Evolutionary conservation across 192 early-diverging fungal genomes (phyloP), one percentile per base, ranked within the genome.

Genomic region (Coemansia pectinata): DNA sequence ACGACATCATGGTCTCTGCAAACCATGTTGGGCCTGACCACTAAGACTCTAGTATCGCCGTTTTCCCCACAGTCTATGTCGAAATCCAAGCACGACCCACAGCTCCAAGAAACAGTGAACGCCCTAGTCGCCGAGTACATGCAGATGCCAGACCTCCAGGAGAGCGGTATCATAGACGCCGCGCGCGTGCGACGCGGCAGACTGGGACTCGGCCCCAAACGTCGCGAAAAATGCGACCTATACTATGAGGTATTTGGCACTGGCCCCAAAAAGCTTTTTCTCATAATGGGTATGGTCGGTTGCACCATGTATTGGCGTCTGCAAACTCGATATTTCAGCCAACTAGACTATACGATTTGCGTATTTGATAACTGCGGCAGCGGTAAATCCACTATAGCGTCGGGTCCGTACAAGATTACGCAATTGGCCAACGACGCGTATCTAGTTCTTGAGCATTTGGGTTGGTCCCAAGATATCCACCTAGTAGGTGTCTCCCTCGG

Each of bases 361-460:
- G 86, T 93, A 17, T 94, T 94, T 69, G 94, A 96, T 65, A 96
- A 96, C 86, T 85, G 93, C 47, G 94, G 93, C 12, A 86, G 88
- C 36, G 94, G 94, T 10, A 73, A 77, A 65, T 78, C 70, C 4
- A 68, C 72, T 1, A 58, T 81, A 7, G 57, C 71, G 2, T 53
- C 65, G 1, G 76, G 81, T 4, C 74, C 80, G 0, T 77, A 70
- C 62, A 89, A 87, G 31, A 89, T 91, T 9, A 83, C 87, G n/a
- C 90, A 92, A 69, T 87, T 96, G 88, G 94, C 94, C 6, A 65
- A 83, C 25, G 95, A 96, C 64, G 87, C 90, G 0, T 69, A 81
- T 12, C 84, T 86, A 10, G 76, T 96, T 19, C 74, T 95, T 62
- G 87, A 87, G 57, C 86, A 86, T n/a, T 67, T 95, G 14, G 91